Evolutionary conservation across 805 yeast species (phyloP).

Genomic region (Yarrowia sp.): DNA sequence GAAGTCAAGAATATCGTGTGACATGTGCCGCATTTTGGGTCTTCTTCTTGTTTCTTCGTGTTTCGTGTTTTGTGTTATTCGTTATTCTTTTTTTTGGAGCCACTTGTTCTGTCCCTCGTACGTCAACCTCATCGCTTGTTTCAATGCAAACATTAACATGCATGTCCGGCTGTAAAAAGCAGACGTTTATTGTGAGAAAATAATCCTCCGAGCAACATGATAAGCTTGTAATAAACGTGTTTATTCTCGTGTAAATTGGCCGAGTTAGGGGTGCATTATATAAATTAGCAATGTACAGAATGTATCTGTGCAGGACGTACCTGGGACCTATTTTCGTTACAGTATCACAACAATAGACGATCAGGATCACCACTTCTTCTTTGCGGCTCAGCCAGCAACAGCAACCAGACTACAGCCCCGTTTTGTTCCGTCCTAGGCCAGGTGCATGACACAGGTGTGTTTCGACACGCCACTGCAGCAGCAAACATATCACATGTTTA

Average conservation of each 20-base stretch:
- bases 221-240: too few relatives aligned
- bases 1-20: too few relatives aligned
- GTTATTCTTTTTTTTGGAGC: too few relatives aligned
- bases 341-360: slow-evolving; percentile 11
- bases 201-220: background rate
- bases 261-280: too few relatives aligned
- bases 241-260: too few relatives aligned
- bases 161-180: background rate
- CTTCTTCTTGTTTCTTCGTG: too few relatives aligned
- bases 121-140: background rate
- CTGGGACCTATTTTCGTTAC: too few relatives aligned
- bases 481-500: slow-evolving; percentile 23
- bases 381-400: background rate
- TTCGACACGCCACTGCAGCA: slow-evolving; percentile 19
- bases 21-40: too few relatives aligned
- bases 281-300: too few relatives aligned
- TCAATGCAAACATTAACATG: background rate
- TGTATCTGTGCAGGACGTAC: too few relatives aligned
- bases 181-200: background rate
- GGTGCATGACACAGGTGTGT: background rate
- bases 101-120: too few relatives aligned
- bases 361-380: background rate
- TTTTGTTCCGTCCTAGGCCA: background rate
- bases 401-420: background rate
- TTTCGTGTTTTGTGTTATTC: too few relatives aligned